Evolutionary conservation across 2,329 filamentous ascomycete genomes (phyloP).

Genomic region (Hymenoscyphus linearis): DNA sequence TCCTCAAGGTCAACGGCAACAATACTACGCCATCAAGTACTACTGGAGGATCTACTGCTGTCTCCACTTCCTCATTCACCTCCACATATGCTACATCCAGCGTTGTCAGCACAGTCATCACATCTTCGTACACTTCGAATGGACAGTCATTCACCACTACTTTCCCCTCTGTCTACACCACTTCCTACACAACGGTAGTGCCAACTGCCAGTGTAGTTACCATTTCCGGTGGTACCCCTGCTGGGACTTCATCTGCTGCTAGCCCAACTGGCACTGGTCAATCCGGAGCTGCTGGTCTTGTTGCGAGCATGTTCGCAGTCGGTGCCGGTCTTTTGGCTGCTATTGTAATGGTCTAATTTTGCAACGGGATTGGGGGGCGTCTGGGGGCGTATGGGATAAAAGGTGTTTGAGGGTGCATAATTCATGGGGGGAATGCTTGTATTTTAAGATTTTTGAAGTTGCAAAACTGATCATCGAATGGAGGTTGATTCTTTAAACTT

Average conservation of each 20-base stretch:
- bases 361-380: background rate
- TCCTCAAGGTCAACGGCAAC: conserved; percentile 21
- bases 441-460: background rate
- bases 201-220: background rate
- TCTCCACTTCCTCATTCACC: conserved; percentile 4
- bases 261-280: background rate
- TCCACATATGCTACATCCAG: conserved; percentile 5
- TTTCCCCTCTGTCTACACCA: background rate
- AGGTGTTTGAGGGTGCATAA: background rate
- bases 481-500: no score
- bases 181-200: background rate
- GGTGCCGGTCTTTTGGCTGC: conserved; percentile 7
- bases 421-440: background rate
- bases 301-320: background rate
- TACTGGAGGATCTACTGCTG: background rate
- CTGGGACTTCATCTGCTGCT: background rate
- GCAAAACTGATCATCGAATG: background rate
- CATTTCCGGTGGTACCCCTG: background rate
- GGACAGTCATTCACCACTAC: background rate
- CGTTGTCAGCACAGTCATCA: background rate
- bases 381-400: background rate
- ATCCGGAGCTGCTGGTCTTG: conserved; percentile 1
- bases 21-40: background rate
- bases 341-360: background rate
- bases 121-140: background rate